Conservation (phyloP, 805 yeast genomes). For the Yarrowia sp. region DNA sequence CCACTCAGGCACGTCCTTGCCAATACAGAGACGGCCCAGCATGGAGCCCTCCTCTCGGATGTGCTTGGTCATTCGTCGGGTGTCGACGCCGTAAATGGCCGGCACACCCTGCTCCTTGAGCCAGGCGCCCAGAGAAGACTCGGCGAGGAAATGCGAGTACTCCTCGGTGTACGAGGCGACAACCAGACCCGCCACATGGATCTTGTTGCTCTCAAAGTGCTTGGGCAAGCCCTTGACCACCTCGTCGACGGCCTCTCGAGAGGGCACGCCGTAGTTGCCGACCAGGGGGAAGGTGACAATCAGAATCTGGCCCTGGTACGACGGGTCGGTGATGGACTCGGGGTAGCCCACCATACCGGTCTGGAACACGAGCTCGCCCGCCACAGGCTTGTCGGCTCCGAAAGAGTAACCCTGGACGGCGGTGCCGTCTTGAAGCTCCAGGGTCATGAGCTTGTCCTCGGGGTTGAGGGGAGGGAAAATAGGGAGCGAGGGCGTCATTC, state of each 20-base stretch:
- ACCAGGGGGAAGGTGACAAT: conserved; percentile 96
- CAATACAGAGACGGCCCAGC: conserved; percentile 75
- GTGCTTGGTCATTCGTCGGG: conserved; percentile 89
- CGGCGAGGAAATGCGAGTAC: conserved; percentile 90
- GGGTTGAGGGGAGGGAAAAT: conserved; percentile 88
- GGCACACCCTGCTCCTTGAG: conserved; percentile 87
- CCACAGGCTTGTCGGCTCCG: conserved; percentile 84
- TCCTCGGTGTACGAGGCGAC: conserved; percentile 97
- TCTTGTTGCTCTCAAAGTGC: conserved; percentile 87
- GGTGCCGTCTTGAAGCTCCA: conserved; percentile 84
- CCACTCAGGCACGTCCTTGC: conserved; percentile 69
- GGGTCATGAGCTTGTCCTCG: conserved; percentile 76
- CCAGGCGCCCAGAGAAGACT: conserved; percentile 91
- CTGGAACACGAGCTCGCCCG: conserved; percentile 98
- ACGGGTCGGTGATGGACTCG: conserved; percentile 96
- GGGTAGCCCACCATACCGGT: conserved; percentile 99
- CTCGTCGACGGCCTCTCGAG: conserved; percentile 72
- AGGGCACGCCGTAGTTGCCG: conserved; percentile 99
- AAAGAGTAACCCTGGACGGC: conserved; percentile 93
- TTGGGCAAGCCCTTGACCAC: conserved; percentile 74
- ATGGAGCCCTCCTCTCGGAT: conserved; percentile 92
- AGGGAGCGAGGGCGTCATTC: conserved; percentile 55
- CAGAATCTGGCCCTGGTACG: conserved; percentile 94
- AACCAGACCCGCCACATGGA: conserved; percentile 95
- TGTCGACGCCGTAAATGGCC: conserved; percentile 96